Percentiles rank a stretch among this genome's conserved stretches.
Conservation (phyloP, 2,329 filamentous ascomycete genomes). For the Venturiaceae sp. region DNA sequence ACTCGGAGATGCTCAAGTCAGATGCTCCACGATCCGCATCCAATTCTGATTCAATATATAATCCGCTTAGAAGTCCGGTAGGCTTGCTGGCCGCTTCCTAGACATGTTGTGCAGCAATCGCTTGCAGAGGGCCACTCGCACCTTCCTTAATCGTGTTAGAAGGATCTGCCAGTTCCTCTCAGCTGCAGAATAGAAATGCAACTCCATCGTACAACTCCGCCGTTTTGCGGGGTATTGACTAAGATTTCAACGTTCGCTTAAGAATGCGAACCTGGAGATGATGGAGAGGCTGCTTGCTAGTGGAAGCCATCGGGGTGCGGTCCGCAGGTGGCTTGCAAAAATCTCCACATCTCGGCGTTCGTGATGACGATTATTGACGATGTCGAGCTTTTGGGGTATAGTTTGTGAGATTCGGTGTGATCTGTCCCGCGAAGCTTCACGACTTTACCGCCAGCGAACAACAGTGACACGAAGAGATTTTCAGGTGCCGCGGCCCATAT, state of each 20-base stretch:
- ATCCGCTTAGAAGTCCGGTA: not conserved
- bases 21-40: not conserved
- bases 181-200: not conserved
- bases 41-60: not conserved
- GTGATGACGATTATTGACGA: not conserved
- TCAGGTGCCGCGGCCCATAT: not conserved
- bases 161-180: not conserved
- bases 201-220: not conserved
- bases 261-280: not conserved
- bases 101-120: not conserved
- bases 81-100: not conserved
- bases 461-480: not conserved
- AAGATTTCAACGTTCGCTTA: not conserved
- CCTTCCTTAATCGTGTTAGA: not conserved
- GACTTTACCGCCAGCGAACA: not conserved
- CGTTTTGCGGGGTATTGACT: not conserved
- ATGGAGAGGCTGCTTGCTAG: not conserved
- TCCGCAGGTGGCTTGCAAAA: not conserved
- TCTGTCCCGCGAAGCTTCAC: not conserved
- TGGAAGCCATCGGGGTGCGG: not conserved
- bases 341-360: not conserved
- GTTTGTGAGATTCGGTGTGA: not conserved
- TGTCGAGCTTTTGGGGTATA: not conserved
- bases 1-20: not conserved
- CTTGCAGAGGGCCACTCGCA: too few species aligned